These are phyloP conservation scores for Malus hybrid DNA, from an alignment of 331 rosid genomes.

Conservation along the genomic window DNA sequence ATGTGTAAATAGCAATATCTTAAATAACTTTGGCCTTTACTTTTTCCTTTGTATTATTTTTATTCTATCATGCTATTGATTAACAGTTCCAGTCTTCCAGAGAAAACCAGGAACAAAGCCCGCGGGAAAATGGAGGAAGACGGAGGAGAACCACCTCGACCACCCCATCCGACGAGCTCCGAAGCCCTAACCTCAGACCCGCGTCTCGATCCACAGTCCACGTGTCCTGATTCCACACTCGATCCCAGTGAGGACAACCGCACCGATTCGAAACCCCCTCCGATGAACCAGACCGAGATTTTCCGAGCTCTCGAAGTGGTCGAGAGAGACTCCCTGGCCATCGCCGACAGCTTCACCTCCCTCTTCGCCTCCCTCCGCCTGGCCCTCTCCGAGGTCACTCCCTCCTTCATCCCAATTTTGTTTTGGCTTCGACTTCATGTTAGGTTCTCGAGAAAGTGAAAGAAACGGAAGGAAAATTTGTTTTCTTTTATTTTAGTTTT, in stretches of 20 bases:
- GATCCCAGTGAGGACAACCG: conserved; percentile 13
- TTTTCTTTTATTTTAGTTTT: no score
- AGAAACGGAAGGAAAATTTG: not conserved
- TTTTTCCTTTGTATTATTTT: no score
- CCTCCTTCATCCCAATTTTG: not conserved
- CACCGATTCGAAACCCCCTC: conserved; percentile 13
- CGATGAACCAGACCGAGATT: conserved; percentile 36
- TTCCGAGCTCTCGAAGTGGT: conserved; percentile 60
- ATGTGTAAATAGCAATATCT: no score
- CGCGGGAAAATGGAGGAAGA: conserved; percentile 31
- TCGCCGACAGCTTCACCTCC: conserved; percentile 66
- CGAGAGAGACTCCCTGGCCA: conserved; percentile 68
- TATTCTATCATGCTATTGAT: not conserved
- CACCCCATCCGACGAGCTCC: conserved; percentile 2
- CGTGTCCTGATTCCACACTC: not conserved
- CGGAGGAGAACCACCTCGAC: conserved; percentile 3
- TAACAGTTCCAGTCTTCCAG: not conserved
- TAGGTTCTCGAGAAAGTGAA: conserved; percentile 6
- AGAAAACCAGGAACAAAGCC: not conserved
- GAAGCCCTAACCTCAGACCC: conserved; percentile 29
- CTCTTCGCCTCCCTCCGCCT: conserved; percentile 73
- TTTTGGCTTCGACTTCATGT: not conserved
- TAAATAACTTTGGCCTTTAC: not conserved
- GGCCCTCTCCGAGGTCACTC: conserved; percentile 58
- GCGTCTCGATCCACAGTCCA: conserved; percentile 9